Percentiles rank a stretch among this genome's conserved stretches.
Conservation (phyloP, 2,329 filamentous ascomycete genomes). For the Ambrosiella cleistominuta region DNA sequence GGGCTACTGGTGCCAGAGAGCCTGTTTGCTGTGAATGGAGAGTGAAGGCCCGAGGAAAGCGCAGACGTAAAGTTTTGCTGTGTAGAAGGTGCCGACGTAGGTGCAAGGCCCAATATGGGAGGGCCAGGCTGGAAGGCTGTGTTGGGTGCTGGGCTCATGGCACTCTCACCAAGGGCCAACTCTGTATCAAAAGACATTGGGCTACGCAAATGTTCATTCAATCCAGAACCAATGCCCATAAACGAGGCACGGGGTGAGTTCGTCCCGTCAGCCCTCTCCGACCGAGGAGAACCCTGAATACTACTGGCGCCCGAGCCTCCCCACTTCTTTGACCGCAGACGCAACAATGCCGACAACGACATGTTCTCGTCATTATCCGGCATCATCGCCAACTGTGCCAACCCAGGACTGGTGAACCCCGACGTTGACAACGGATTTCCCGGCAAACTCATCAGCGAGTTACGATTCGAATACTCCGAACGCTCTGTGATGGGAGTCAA, state of each 20-base stretch:
- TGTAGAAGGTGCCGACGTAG: background rate
- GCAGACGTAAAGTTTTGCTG: background rate
- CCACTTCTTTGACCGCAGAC: constrained; percentile 58
- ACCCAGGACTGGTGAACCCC: constrained; percentile 46
- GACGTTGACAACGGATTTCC: constrained; percentile 28
- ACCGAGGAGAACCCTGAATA: constrained; percentile 32
- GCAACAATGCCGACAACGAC: constrained; percentile 58
- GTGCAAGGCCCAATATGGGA: background rate
- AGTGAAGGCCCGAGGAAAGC: background rate
- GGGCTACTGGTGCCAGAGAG: background rate
- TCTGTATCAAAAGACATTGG: background rate
- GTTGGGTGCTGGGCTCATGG: background rate
- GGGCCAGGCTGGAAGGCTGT: background rate
- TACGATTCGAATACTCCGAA: constrained; percentile 89
- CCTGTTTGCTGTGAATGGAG: background rate
- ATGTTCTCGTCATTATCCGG: constrained; percentile 38
- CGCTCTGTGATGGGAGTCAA: constrained; percentile 91
- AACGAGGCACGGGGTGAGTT: constrained; percentile 21
- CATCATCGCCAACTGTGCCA: constrained; percentile 59
- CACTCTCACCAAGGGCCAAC: background rate
- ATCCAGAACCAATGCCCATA: constrained; percentile 5
- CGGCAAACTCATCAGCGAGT: constrained; percentile 64
- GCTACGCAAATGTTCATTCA: constrained; percentile 5
- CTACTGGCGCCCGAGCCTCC: constrained; percentile 62
- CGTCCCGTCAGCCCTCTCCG: constrained; percentile 31